phyloP scores from a whole-genome alignment of 129 eudicot genomes.

The Pseudognaphalium luteoalbum region DNA sequence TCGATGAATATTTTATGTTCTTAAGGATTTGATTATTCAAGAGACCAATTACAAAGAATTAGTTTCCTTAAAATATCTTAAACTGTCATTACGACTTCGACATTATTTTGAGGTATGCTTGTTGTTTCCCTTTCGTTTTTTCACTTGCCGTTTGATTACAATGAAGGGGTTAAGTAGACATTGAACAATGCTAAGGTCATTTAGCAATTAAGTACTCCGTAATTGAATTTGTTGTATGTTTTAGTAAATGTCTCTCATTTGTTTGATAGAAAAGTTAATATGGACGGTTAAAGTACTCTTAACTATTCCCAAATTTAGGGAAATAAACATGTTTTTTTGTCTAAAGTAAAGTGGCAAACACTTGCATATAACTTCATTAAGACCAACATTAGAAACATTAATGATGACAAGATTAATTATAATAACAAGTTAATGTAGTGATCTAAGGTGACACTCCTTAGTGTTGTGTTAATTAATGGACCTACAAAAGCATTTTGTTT shows the following conservation, averaged over 20 bases:
- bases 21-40: no score
- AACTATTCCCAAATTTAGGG: conserved; percentile 23
- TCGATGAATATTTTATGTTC: no score
- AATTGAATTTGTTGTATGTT: no score
- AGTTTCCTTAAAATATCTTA: no score
- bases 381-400: conserved; percentile 21
- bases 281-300: neutral
- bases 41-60: no score
- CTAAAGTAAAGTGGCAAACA: conserved; percentile 25
- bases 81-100: no score
- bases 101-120: no score
- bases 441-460: conserved; percentile 32
- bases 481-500: conserved; percentile 8
- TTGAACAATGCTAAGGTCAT: no score
- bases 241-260: neutral
- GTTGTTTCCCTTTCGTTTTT: no score
- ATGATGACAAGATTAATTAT: conserved; percentile 15
- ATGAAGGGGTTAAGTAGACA: no score
- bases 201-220: no score
- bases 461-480: conserved; percentile 28
- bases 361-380: conserved; percentile 12
- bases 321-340: conserved; percentile 28
- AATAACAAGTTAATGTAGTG: conserved; percentile 20
- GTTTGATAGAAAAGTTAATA: neutral
- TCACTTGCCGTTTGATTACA: no score